A percentile compares a stretch with the other conserved stretches of the same genome.
Conservation (phyloP, 768 basidiomycete genomes). For the Cytidiella melzeri region DNA sequence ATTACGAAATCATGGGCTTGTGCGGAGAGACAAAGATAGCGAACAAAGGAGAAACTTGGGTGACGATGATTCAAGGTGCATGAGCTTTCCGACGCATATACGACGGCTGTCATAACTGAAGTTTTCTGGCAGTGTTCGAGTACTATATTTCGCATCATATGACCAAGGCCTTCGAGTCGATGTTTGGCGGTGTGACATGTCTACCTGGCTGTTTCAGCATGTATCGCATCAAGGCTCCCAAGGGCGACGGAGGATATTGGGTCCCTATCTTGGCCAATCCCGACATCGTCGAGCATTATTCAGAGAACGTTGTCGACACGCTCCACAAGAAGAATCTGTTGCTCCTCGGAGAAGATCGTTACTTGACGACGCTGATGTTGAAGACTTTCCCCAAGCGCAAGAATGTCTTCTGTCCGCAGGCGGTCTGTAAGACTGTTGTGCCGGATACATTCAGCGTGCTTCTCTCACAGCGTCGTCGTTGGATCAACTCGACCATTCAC, state of each 20-base stretch:
- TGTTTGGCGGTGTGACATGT: conserved; percentile 99
- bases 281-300: conserved; percentile 97
- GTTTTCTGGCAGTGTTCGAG: conserved; percentile 72
- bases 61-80: conserved; percentile 99
- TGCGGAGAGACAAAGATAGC: conserved; percentile 99
- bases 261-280: conserved; percentile 98
- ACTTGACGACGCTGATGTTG: conserved; percentile 93
- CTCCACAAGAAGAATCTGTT: conserved; percentile 99
- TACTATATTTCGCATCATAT: conserved; percentile 99
- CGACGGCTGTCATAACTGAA: background rate
- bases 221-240: conserved; percentile 99
- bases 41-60: conserved; percentile 97
- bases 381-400: conserved; percentile 99
- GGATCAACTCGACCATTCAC: conserved; percentile 99
- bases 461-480: conserved; percentile 93
- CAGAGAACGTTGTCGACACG: conserved; percentile 98
- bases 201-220: conserved; percentile 99
- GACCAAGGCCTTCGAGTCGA: conserved; percentile 98
- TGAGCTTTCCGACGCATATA: too few relatives aligned
- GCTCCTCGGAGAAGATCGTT: conserved; percentile 97
- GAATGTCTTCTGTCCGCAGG: conserved; percentile 98
- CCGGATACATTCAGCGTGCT: conserved; percentile 94
- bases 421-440: conserved; percentile 97
- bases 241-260: conserved; percentile 94
- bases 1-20: conserved; percentile 97